These are phyloP conservation scores for Neodidymelliopsis sp. DNA, from an alignment of 2,329 filamentous ascomycete genomes.

Conservation along the genomic window DNA sequence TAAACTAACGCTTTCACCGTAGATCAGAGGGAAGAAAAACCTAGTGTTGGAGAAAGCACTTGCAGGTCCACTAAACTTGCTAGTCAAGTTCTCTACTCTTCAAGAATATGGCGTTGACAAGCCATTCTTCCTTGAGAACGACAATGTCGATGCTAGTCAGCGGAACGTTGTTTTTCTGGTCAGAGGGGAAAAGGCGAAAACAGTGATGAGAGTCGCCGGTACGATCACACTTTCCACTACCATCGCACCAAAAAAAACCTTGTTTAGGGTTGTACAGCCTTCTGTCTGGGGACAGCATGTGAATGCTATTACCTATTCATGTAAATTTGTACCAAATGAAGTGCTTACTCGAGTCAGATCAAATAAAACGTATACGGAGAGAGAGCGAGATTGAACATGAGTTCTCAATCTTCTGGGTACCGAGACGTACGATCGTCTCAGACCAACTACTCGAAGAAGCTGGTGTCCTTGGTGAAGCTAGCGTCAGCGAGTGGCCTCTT, in stretches of 20 bases:
- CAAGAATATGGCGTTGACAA: conserved; percentile 98
- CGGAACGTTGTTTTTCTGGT: conserved; percentile 95
- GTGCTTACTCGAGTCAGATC: conserved; percentile 64
- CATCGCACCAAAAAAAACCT: not conserved
- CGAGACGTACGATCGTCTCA: conserved; percentile 87
- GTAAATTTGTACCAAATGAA: not conserved
- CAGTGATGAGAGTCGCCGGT: conserved; percentile 90
- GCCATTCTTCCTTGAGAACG: conserved; percentile 95
- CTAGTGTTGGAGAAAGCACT: conserved; percentile 90
- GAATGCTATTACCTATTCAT: conserved; percentile 63
- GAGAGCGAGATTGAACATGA: conserved; percentile 92
- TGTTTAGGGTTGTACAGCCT: not conserved
- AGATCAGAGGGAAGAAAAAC: conserved; percentile 99
- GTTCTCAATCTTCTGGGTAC: conserved; percentile 96
- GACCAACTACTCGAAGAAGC: conserved; percentile 92
- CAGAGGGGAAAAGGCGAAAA: conserved; percentile 84
- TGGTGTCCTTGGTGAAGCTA: conserved; percentile 91
- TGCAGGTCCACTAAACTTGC: conserved; percentile 85
- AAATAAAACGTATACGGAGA: conserved; percentile 87
- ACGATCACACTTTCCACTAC: conserved; percentile 39
- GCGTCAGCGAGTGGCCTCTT: conserved; percentile 83
- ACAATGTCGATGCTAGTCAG: conserved; percentile 92
- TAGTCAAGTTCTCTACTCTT: conserved; percentile 93
- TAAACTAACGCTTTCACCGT: conserved; percentile 39
- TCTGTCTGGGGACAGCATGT: not conserved